A percentile compares a stretch with the other conserved stretches of the same genome.
Evolutionary conservation across 2,329 filamentous ascomycete genomes (phyloP).

Genomic region (Esteya vermicola): DNA sequence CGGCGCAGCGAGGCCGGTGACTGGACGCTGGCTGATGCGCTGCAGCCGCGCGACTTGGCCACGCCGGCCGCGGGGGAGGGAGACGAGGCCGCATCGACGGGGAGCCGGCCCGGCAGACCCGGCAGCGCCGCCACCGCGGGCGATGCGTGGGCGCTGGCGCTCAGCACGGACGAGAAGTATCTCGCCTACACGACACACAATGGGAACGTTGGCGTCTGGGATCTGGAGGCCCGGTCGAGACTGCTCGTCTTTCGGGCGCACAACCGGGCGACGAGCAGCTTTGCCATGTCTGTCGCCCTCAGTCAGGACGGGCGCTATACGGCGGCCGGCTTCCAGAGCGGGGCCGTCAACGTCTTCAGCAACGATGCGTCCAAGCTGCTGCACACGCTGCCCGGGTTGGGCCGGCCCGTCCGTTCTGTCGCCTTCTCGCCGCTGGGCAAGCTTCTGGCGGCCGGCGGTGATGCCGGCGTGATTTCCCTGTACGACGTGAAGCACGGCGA

Average conservation of each 20-base stretch:
- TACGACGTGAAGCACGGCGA: constrained; percentile 90
- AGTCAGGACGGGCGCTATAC: constrained; percentile 69
- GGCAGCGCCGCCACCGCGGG: too few species aligned
- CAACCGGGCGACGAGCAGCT: constrained; percentile 47
- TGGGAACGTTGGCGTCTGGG: constrained; percentile 82
- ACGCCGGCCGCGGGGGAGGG: constrained; percentile 27
- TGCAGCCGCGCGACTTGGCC: constrained; percentile 18
- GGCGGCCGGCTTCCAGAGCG: constrained; percentile 85
- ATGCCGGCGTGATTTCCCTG: constrained; percentile 74
- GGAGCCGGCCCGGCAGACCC: too few species aligned
- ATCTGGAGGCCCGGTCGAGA: constrained; percentile 39
- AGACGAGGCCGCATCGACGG: constrained; percentile 21
- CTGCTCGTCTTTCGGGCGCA: constrained; percentile 54
- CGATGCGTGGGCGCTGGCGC: constrained; percentile 74
- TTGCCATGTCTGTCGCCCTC: constrained; percentile 78
- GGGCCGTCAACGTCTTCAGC: constrained; percentile 86
- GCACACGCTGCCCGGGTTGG: constrained; percentile 74
- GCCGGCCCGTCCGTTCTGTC: constrained; percentile 73
- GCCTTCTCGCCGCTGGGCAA: constrained; percentile 78
- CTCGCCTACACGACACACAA: constrained; percentile 80
- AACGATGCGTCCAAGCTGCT: constrained; percentile 75
- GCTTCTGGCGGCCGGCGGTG: constrained; percentile 77
- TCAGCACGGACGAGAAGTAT: constrained; percentile 72
- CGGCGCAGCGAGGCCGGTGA: constrained; percentile 40
- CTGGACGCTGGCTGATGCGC: constrained; percentile 33